A percentile compares a stretch with the other conserved stretches of the same genome.
Conservation (phyloP, 1,284 basidiomycete species). For the Irpex sp. region DNA sequence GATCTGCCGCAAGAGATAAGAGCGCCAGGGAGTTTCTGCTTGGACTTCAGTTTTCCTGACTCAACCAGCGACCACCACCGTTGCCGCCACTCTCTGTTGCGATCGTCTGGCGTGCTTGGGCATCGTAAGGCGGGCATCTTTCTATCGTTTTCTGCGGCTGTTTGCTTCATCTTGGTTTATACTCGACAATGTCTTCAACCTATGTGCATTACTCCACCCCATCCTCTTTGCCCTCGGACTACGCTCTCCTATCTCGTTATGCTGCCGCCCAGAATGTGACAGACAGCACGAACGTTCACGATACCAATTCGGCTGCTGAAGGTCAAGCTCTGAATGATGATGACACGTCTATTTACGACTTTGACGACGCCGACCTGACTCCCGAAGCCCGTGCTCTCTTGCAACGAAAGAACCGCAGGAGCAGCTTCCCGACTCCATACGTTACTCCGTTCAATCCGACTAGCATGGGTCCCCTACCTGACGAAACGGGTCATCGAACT, state of each 20-base stretch:
- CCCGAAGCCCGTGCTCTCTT: slow-evolving; percentile 10
- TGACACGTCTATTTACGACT: background rate
- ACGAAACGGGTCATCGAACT: slow-evolving; percentile 25
- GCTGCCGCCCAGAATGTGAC: slow-evolving; percentile 27
- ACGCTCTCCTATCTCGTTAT: slow-evolving; percentile 53
- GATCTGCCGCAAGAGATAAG: background rate
- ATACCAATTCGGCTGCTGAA: slow-evolving; percentile 3
- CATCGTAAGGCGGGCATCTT: background rate
- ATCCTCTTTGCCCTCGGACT: slow-evolving; percentile 60
- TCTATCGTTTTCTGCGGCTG: background rate
- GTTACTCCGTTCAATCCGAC: slow-evolving; percentile 30
- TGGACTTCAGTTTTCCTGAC: background rate
- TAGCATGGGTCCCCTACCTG: slow-evolving; percentile 25
- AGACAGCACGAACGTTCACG: background rate
- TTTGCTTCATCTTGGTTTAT: background rate
- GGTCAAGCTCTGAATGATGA: slow-evolving; percentile 1
- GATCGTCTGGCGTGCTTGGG: background rate
- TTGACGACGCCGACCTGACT: slow-evolving; percentile 10
- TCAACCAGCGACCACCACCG: background rate
- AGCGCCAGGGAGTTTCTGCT: background rate
- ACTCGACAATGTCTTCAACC: slow-evolving; percentile 34
- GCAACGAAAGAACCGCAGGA: slow-evolving; percentile 22
- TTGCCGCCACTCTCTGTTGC: background rate
- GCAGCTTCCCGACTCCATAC: slow-evolving; percentile 31
- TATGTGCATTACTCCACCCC: slow-evolving; percentile 48